Evolutionary conservation across 2,329 filamentous ascomycete species (phyloP).

Genomic region (Chaetothyriales sp.): DNA sequence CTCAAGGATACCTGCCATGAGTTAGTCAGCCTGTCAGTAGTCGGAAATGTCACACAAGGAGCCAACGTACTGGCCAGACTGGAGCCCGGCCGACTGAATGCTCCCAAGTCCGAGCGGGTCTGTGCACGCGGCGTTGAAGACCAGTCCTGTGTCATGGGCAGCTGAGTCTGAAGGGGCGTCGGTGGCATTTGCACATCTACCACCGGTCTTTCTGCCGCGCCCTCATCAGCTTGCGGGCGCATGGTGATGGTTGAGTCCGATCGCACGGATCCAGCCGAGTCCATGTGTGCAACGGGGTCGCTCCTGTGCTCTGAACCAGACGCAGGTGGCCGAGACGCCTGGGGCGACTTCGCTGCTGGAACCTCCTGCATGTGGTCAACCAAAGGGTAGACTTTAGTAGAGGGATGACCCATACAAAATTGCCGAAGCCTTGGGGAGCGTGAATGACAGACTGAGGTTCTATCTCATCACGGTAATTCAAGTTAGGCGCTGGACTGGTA

Average conservation of each 20-base stretch:
- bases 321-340: no score
- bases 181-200: constrained; percentile 12
- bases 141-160: constrained; percentile 16
- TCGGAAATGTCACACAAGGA: constrained; percentile 39
- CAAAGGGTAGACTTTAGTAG: neutral
- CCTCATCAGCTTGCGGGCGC: constrained; percentile 1
- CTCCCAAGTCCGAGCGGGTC: constrained; percentile 20
- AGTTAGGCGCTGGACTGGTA: constrained; percentile 26
- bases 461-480: constrained; percentile 33
- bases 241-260: neutral
- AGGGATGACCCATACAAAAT: constrained; percentile 35
- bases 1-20: constrained; percentile 23
- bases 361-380: neutral
- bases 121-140: constrained; percentile 17
- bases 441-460: constrained; percentile 76
- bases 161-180: constrained; percentile 14
- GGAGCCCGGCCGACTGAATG: constrained; percentile 19
- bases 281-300: neutral
- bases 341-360: neutral
- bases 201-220: constrained; percentile 3
- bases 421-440: constrained; percentile 67
- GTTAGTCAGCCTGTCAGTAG: constrained; percentile 3
- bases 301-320: neutral
- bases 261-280: neutral
- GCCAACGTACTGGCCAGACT: constrained; percentile 25